Base-by-base conservation (phyloP, 257 asterid genomes). In the Plantago major region DNA sequence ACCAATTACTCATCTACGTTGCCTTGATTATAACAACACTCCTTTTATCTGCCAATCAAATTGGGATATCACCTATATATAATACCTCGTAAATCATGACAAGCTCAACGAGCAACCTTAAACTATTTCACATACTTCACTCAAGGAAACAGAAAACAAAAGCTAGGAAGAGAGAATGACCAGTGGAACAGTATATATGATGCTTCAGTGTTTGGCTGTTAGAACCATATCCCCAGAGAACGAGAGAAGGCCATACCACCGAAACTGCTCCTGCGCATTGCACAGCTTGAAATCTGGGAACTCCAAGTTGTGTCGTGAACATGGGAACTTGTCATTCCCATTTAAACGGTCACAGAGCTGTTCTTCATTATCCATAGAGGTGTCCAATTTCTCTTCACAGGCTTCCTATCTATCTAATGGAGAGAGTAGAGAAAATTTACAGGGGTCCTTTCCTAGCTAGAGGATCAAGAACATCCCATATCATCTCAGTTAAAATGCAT, bases 131-230 rank as follows among this genome's bases (percentile, higher is more conserved):
- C 22, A 53, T 15, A 53, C 11, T 19, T 6, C 18, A 55, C 44
- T 46, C 13, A 22, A 37, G 16, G 26, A 37, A 3, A 16, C 14
- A 40, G 28, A 37, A 33, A 18, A 26, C 17, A 15, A 13, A 26
- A 58, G 30, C 42, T 3, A 10, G 33, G 58, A 58, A 57, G 40
- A 33, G 40, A 33, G 14, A 10, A 81, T 78, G 82, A 62, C 82
- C 67, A 58, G 73, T 66, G 84, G 84, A 22, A 84, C 88, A 28
- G 82, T 82, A 38, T 82, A 84, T 51, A 83, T 76, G 61, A 76
- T 81, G n/a, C 70, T 78, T 59, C 76, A 33, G 11, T 15, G 81
- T 22, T 48, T 76, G 44, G 70, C 76, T 71, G 75, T 78, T 16
- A 78, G 84, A 60, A 67, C 83, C 79, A 71, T 82, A 55, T 58